Conservation (phyloP, 75 land plant species). For the Pseudotsuga menziesii region DNA sequence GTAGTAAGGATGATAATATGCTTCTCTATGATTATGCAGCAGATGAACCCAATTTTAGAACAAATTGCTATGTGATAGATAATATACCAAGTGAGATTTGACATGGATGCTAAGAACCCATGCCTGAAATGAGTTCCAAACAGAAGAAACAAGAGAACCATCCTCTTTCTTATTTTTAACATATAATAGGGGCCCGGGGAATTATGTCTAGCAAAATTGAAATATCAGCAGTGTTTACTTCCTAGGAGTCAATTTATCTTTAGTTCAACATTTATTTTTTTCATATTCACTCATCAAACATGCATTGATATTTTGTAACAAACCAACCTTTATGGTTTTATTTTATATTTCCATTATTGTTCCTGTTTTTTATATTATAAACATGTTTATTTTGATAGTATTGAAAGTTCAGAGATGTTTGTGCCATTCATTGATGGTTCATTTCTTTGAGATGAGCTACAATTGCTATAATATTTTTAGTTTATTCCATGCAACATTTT, state of each 20-base stretch:
- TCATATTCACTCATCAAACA: background rate
- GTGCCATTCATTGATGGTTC: background rate
- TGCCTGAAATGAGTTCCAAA: background rate
- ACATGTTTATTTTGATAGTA: background rate
- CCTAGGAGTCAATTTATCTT: background rate
- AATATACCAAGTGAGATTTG: background rate
- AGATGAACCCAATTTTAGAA: background rate
- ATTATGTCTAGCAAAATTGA: background rate
- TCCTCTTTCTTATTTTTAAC: background rate
- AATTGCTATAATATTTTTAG: background rate
- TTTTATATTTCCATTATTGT: background rate
- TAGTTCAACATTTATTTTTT: background rate
- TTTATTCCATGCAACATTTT: slow-evolving; percentile 59
- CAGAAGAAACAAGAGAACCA: background rate
- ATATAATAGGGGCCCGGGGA: background rate
- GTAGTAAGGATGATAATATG: background rate
- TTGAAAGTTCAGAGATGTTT: no score
- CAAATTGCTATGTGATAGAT: background rate
- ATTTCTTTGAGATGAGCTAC: background rate
- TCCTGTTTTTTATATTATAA: background rate
- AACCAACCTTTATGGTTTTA: no score
- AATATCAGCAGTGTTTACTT: background rate
- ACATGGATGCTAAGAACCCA: background rate
- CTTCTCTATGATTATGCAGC: background rate
- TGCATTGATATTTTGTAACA: background rate